Percentiles rank a stretch among this genome's conserved stretches.
Conservation (phyloP, 768 basidiomycete species). For the Mycena indigotica region DNA sequence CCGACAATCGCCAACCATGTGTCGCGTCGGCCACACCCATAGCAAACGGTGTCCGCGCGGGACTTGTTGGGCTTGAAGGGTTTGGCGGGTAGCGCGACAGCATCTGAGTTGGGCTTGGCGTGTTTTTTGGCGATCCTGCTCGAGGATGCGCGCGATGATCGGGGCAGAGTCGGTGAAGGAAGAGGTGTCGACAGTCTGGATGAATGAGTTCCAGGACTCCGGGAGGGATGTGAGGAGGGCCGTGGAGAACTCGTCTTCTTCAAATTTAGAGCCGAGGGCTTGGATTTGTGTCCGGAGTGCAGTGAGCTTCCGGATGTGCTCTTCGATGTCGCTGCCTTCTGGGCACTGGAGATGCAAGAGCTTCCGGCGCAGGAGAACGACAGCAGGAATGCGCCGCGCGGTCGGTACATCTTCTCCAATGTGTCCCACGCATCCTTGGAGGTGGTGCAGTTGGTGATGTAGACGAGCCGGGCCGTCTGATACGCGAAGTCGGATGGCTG, state of each 20-base stretch:
- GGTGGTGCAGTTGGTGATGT: slow-evolving; percentile 28
- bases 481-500: slow-evolving; percentile 28
- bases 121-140: slow-evolving; percentile 21
- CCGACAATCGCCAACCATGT: slow-evolving; percentile 7
- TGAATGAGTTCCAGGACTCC: slow-evolving; percentile 37
- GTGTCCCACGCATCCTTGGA: slow-evolving; percentile 32
- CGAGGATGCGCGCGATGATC: slow-evolving; percentile 29
- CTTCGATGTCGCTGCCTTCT: no score
- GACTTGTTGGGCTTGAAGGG: not conserved
- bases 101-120: slow-evolving; percentile 10
- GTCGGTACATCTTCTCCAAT: slow-evolving; percentile 31
- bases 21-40: slow-evolving; percentile 10
- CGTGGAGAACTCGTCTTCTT: slow-evolving; percentile 32
- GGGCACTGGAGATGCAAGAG: slow-evolving; percentile 27
- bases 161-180: slow-evolving; percentile 20
- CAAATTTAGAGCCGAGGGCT: slow-evolving; percentile 24
- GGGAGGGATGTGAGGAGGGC: slow-evolving; percentile 35
- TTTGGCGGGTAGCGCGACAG: slow-evolving; percentile 7
- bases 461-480: slow-evolving; percentile 25
- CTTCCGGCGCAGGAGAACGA: slow-evolving; percentile 28
- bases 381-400: slow-evolving; percentile 30
- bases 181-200: slow-evolving; percentile 23
- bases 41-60: slow-evolving; percentile 9
- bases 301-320: no score
- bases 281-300: slow-evolving; percentile 26